Evolutionary conservation across 2,329 filamentous ascomycete genomes (phyloP), one percentile per base, ranked within the genome.

Genomic region (Epichloe gansuensis): DNA sequence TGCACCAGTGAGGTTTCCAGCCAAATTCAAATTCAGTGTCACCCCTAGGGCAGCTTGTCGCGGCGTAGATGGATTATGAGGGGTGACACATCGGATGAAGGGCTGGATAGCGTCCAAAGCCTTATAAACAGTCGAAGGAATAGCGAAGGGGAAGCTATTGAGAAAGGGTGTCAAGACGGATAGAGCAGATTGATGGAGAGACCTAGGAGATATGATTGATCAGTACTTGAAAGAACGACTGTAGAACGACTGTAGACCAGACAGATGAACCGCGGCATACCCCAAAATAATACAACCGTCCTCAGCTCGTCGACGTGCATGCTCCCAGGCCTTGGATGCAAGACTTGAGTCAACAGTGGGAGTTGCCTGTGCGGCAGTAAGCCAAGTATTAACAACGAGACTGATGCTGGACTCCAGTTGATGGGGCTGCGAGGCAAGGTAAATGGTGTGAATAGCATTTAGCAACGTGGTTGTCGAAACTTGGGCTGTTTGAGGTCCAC

Each of bases 351-450:
- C 93, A 42, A 97, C 80, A 7, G 87, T 89, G 3, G 80, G 76
- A 40, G 84, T 81, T 25, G 78, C 72, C 58, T 86, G 86, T 31
- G 81, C 76, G 17, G 88, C 87, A 3, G 88, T 95, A 50, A 93
- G 77, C 90, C 90, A 96, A 53, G 89, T 96, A 71, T 97, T 97
- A 58, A 97, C 89, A 0, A 93, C 90, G 40, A 97, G 68, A 66
- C 89, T 95, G 38, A 90, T 93, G 59, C 88, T 89, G 47, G 89
- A 84, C 68, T 98, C 93, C 45, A 98, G 79, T 56, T 78, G 77
- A 66, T 95, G 93, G n/a, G 91, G 81, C 62, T 89, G 82, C 34
- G 82, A 83, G 3, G 86, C 82, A 47, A 87, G 78, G 68, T 95
- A 97, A 63, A 87, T 85, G 60, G 88, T 89, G 71, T 98, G 93